Evolutionary conservation across 2,329 filamentous ascomycete species (phyloP).

Genomic region (Aspergillus felis): DNA sequence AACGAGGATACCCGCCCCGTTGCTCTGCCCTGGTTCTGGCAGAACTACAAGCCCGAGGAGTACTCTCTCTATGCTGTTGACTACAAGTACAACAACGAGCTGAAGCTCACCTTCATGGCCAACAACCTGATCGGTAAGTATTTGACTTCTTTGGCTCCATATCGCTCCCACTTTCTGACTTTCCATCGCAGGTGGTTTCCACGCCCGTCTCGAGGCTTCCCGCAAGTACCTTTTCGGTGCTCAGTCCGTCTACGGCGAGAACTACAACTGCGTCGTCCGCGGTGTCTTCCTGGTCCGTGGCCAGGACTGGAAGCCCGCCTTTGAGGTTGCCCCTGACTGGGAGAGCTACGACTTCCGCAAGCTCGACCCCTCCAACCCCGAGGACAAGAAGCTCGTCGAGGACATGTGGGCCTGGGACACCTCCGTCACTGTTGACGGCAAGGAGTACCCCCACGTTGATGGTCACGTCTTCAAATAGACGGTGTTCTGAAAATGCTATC

Average conservation of each 20-base stretch:
- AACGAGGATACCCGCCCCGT: conserved; percentile 81
- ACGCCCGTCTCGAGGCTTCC: conserved; percentile 91
- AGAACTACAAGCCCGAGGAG: conserved; percentile 88
- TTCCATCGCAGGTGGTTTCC: conserved; percentile 68
- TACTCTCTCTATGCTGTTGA: conserved; percentile 92
- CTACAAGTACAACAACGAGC: conserved; percentile 99
- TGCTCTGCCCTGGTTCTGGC: conserved; percentile 97
- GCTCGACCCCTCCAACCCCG: conserved; percentile 82
- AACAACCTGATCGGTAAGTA: conserved; percentile 82
- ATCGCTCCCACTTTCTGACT: conserved; percentile 12
- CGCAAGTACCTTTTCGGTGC: conserved; percentile 97
- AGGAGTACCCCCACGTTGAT: conserved; percentile 82
- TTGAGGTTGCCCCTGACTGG: conserved; percentile 94
- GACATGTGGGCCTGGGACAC: conserved; percentile 91
- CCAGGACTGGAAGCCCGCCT: conserved; percentile 78
- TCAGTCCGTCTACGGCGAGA: conserved; percentile 80
- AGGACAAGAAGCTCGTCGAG: conserved; percentile 82
- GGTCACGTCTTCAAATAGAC: conserved; percentile 99
- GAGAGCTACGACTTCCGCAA: conserved; percentile 97
- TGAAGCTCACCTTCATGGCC: conserved; percentile 97
- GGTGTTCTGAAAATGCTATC: conserved; percentile 16
- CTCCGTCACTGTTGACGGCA: conserved; percentile 72
- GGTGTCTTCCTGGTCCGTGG: conserved; percentile 95
- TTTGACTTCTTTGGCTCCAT: not conserved
- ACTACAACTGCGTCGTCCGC: conserved; percentile 85